Conservation (phyloP, 2,329 filamentous ascomycete species). For the Talaromyces sp. region DNA sequence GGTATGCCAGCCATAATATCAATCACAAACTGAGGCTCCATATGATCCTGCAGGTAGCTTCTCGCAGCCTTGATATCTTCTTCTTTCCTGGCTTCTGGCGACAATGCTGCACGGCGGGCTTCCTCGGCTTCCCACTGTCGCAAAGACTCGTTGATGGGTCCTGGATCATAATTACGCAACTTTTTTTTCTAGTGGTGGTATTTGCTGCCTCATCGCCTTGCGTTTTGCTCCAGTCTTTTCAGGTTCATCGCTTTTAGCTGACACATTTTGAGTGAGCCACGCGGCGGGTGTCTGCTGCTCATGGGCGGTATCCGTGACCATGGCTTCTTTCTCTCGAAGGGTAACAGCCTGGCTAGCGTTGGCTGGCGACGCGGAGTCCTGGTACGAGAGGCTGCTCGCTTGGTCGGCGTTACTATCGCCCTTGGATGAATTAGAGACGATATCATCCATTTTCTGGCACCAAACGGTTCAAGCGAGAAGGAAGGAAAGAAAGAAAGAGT, state of each 20-base stretch:
- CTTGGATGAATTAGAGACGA: not conserved
- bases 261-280: too few relatives aligned
- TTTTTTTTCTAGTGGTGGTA: not conserved
- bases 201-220: not conserved
- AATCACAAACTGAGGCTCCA: conserved; percentile 13
- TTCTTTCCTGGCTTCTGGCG: conserved; percentile 4
- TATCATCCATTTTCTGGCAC: not conserved
- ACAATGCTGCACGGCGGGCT: not conserved
- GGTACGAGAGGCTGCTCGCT: not conserved
- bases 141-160: too few relatives aligned
- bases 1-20: not conserved
- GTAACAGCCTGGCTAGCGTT: too few relatives aligned
- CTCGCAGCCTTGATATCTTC: conserved; percentile 13
- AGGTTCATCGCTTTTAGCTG: too few relatives aligned
- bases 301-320: too few relatives aligned
- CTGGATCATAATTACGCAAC: too few relatives aligned
- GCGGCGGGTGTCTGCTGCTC: too few relatives aligned
- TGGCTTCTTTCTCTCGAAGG: too few relatives aligned
- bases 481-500: too few relatives aligned
- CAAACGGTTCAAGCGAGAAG: not conserved
- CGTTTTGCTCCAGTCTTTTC: too few relatives aligned
- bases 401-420: not conserved
- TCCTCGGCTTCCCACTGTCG: conserved; percentile 9
- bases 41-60: conserved; percentile 4
- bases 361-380: too few relatives aligned